phyloP scores from a whole-genome alignment of 2,329 filamentous ascomycete genomes.

The Huntiella moniliformis region DNA sequence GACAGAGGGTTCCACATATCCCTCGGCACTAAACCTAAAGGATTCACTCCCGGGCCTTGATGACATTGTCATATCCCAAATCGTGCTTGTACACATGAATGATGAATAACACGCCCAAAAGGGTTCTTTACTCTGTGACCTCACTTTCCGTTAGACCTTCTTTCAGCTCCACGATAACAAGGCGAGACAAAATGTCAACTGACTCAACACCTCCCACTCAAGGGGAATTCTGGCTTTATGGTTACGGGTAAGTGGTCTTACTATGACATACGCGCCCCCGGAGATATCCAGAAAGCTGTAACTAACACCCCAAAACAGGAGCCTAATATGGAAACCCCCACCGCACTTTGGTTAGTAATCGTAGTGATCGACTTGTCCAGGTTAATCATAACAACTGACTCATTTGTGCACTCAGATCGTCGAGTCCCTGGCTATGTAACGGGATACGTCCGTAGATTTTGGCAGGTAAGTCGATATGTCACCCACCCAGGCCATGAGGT shows the following conservation, averaged over 20 bases:
- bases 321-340: slow-evolving; percentile 94
- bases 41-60: neutral
- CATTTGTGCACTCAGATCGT: slow-evolving; percentile 37
- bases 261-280: neutral
- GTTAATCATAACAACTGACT: slow-evolving; percentile 4
- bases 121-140: too few species aligned
- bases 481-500: too few species aligned
- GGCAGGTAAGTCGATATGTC: slow-evolving; percentile 53
- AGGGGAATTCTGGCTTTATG: slow-evolving; percentile 82
- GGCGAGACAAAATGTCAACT: slow-evolving; percentile 19
- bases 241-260: slow-evolving; percentile 55
- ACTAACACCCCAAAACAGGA: slow-evolving; percentile 27
- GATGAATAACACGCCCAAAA: neutral
- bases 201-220: slow-evolving; percentile 18
- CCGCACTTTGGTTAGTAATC: slow-evolving; percentile 63
- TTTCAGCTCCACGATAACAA: neutral
- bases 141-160: too few species aligned
- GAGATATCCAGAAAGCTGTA: neutral
- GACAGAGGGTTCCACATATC: too few species aligned
- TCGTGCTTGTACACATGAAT: neutral
- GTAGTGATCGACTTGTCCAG: neutral
- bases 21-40: too few species aligned
- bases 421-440: slow-evolving; percentile 77
- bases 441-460: slow-evolving; percentile 88
- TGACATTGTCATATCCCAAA: neutral